Percentiles rank a stretch among this genome's conserved stretches.
These are phyloP conservation scores for Calonectria montana DNA, from an alignment of 2,329 filamentous ascomycete genomes.

Conservation along the genomic window DNA sequence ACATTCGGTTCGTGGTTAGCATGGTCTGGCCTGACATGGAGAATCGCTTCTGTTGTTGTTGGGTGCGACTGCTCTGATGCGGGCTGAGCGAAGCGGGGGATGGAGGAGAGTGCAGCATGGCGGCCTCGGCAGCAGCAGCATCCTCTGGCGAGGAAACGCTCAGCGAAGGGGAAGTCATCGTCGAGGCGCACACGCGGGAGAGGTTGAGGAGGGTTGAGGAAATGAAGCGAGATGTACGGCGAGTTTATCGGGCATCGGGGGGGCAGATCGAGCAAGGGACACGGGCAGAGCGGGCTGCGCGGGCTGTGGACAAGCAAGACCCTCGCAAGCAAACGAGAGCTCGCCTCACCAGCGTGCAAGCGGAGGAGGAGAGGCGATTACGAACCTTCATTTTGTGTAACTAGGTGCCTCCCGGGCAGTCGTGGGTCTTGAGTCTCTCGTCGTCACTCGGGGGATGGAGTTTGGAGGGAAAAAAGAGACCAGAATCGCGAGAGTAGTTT, in stretches of 20 bases:
- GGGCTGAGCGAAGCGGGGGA: slow-evolving; percentile 8
- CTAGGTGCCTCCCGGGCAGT: slow-evolving; percentile 44
- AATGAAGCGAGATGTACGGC: slow-evolving; percentile 7
- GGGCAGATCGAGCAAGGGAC: slow-evolving; percentile 5
- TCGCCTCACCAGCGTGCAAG: slow-evolving; percentile 18
- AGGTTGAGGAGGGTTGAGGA: slow-evolving; percentile 1
- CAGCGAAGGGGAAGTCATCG: slow-evolving; percentile 7
- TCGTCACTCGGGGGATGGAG: slow-evolving; percentile 35
- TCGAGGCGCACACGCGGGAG: slow-evolving; percentile 3
- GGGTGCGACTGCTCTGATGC: slow-evolving; percentile 24
- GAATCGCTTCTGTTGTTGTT: slow-evolving; percentile 18
- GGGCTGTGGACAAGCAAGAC: background rate
- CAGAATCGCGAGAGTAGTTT: slow-evolving; percentile 36
- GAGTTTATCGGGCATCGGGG: slow-evolving; percentile 9
- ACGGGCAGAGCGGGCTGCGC: slow-evolving; percentile 15
- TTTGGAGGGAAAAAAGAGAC: slow-evolving; percentile 35
- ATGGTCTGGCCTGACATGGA: slow-evolving; percentile 31
- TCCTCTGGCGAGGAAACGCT: background rate
- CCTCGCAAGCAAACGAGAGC: background rate
- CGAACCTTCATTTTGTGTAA: slow-evolving; percentile 53
- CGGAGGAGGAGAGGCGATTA: slow-evolving; percentile 34
- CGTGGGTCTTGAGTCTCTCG: slow-evolving; percentile 39
- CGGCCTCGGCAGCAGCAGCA: background rate
- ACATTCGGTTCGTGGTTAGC: slow-evolving; percentile 58
- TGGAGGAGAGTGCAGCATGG: background rate